Evolutionary conservation across 2,329 filamentous ascomycete species (phyloP).

Genomic region (Hirsutella minnesotensis): DNA sequence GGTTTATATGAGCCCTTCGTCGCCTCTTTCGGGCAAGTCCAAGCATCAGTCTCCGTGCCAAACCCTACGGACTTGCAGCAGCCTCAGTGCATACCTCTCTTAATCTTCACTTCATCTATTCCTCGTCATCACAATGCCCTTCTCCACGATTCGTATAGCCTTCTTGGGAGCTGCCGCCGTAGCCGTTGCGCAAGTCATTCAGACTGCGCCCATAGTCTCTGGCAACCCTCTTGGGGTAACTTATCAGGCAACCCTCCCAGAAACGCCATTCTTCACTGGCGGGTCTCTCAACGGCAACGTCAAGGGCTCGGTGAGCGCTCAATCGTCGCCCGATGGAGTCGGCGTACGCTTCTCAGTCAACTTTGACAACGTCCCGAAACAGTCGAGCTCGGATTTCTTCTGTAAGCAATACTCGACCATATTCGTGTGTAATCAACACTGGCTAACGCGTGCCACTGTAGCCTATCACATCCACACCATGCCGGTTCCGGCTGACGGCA

Average conservation of each 20-base stretch:
- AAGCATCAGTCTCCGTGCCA: no score
- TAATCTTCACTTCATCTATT: no score
- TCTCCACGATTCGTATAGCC: no score
- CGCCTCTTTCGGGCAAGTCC: no score
- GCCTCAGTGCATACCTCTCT: no score
- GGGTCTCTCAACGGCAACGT: slow-evolving; percentile 34
- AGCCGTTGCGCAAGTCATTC: slow-evolving; percentile 7
- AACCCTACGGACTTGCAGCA: no score
- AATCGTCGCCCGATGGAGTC: slow-evolving; percentile 32
- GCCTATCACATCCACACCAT: slow-evolving; percentile 62
- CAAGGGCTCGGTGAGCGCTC: slow-evolving; percentile 28
- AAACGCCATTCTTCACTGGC: slow-evolving; percentile 35
- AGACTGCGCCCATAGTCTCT: slow-evolving; percentile 36
- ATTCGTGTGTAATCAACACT: no score
- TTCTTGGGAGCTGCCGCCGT: not conserved
- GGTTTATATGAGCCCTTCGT: no score
- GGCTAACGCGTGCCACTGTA: slow-evolving; percentile 15
- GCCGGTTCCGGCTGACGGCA: slow-evolving; percentile 52
- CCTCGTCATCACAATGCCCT: no score
- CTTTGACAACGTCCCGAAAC: slow-evolving; percentile 46
- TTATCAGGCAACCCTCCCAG: slow-evolving; percentile 46
- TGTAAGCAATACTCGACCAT: slow-evolving; percentile 22
- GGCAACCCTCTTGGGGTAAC: slow-evolving; percentile 43
- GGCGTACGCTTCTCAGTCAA: slow-evolving; percentile 44
- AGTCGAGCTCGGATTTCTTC: slow-evolving; percentile 39